These are phyloP conservation scores for Isatis lusitanica DNA, from an alignment of 441 rosid species.

Conservation along the genomic window DNA sequence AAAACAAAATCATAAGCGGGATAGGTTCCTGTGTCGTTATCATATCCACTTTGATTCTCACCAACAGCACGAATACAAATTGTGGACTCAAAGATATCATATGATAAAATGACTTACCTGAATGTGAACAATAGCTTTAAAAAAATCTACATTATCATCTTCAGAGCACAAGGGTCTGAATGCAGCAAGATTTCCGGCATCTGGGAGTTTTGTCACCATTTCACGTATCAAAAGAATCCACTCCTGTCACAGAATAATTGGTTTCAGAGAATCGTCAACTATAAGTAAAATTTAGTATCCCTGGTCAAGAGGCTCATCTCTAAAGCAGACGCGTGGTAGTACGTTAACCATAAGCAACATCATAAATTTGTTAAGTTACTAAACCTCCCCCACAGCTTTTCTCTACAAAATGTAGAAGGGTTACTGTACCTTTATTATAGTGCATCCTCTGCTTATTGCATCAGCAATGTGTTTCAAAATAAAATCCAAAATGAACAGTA, in stretches of 20 bases:
- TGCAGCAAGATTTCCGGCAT: constrained; percentile 54
- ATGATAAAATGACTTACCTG: constrained; percentile 54
- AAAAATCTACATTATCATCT: constrained; percentile 88
- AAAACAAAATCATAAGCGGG: constrained; percentile 14
- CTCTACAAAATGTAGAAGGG: constrained; percentile 1
- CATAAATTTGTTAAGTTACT: background rate
- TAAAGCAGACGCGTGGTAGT: background rate
- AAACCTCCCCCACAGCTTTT: constrained; percentile 8
- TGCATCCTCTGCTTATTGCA: constrained; percentile 62
- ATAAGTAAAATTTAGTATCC: background rate
- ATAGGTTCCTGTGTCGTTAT: constrained; percentile 9
- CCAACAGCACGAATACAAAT: constrained; percentile 3
- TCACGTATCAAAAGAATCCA: constrained; percentile 85
- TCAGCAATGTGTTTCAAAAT: constrained; percentile 71
- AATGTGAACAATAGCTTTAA: constrained; percentile 72
- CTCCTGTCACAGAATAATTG: constrained; percentile 52
- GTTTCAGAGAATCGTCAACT: background rate
- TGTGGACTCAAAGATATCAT: background rate
- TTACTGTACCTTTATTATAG: constrained; percentile 64
- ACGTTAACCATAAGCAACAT: background rate
- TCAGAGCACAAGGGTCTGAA: constrained; percentile 74
- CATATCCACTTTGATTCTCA: constrained; percentile 1
- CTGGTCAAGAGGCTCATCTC: background rate
- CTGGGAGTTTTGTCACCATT: constrained; percentile 83
- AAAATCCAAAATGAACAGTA: constrained; percentile 57